Evolutionary conservation across 2,329 filamentous ascomycete genomes (phyloP), one percentile per base, ranked within the genome.

Genomic region (Colletotrichum graminicola): DNA sequence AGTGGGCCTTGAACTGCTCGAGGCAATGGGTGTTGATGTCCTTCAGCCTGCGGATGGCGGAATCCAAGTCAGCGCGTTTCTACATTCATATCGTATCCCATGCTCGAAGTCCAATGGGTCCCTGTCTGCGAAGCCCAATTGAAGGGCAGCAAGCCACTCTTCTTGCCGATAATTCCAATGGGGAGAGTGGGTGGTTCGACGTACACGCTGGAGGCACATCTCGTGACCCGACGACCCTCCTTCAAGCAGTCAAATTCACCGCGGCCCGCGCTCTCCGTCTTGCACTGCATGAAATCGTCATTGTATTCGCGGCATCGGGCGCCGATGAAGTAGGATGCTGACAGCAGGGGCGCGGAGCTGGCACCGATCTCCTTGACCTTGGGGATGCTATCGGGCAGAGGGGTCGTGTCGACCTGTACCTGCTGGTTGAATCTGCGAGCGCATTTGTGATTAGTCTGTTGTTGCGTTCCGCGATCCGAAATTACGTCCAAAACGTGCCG

Each of bases 241-340:
- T 94, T 95, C 89, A 99, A 85, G 85, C 96, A 99, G 76, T 97
- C 94, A 74, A 97, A 83, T 87, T 99, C 96, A 82, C 94, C 96
- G 83, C 90, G 91, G 78, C 96, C 96, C 74, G 93, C 92, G 78
- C 94, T 91, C 85, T 98, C 94, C 76, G 90, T 93, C 92, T 99
- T 99, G 92, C 96, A 99, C 87, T 97, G 93, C 95, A 99, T 99
- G 86, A 93, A 99, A 85, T 99, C 96, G 87, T 99, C 96, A 84
- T 98, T 98, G 88, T 95, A 99, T 69, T 93, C 87, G 82, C 90
- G 92, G 91, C 96, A 99, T 80, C 95, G 92, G 76, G 94, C 95
- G 74, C 96, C 96, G 81, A 99, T 99, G 83, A 98, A 99, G 89
- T 93, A 99, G 63, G 94, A 91, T 41, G 96, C 96, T 75, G 94